Conservation (phyloP, 1,284 basidiomycete species). For the Heterobasidion irregulare region DNA sequence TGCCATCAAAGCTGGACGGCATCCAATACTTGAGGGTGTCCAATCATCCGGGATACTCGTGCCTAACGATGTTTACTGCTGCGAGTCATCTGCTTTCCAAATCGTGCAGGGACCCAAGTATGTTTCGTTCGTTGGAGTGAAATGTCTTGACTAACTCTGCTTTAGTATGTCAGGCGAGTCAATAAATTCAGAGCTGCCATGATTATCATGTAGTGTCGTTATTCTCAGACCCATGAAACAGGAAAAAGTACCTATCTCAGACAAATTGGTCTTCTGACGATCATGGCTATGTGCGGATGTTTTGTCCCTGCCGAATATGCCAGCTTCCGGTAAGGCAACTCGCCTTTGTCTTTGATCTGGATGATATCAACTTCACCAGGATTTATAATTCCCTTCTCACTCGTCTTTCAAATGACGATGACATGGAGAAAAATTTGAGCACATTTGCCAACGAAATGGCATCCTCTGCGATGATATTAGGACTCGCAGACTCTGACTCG, state of each 20-base stretch:
- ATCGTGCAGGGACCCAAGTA: slow-evolving; percentile 86
- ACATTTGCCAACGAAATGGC: slow-evolving; percentile 94
- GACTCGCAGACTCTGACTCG: slow-evolving; percentile 64
- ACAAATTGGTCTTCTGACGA: slow-evolving; percentile 75
- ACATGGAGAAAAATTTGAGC: slow-evolving; percentile 80
- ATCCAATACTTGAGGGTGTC: slow-evolving; percentile 77
- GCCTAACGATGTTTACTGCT: slow-evolving; percentile 83
- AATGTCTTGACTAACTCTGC: neutral
- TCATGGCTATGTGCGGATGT: slow-evolving; percentile 86
- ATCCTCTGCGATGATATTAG: slow-evolving; percentile 82
- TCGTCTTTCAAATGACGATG: slow-evolving; percentile 88
- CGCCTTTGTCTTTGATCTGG: neutral
- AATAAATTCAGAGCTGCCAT: too few relatives aligned
- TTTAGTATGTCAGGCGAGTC: slow-evolving; percentile 74
- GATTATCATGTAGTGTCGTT: neutral
- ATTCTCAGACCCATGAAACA: slow-evolving; percentile 10
- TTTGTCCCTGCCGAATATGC: slow-evolving; percentile 91
- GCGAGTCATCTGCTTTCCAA: slow-evolving; percentile 77
- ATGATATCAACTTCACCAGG: slow-evolving; percentile 22
- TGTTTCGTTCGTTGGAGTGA: slow-evolving; percentile 17
- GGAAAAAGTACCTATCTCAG: slow-evolving; percentile 92
- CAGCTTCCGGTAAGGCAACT: slow-evolving; percentile 53
- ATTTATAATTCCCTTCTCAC: slow-evolving; percentile 81
- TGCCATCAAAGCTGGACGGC: slow-evolving; percentile 79
- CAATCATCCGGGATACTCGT: slow-evolving; percentile 65